These are phyloP conservation scores for Euphorbia lathyris DNA, from an alignment of 345 rosid species.

Conservation along the genomic window DNA sequence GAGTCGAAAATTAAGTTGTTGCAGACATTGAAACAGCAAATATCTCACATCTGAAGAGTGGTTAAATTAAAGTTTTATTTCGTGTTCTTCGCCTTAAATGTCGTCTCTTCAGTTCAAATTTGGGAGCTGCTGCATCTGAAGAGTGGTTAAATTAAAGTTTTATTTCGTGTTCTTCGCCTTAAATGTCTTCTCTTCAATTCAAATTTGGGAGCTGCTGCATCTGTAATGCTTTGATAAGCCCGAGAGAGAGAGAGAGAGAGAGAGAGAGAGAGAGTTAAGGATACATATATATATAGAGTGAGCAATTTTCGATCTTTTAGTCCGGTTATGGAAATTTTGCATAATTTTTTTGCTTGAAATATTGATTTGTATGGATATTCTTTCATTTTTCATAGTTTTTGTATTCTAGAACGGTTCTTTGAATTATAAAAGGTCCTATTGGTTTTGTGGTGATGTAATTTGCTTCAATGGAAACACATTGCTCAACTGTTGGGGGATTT, in stretches of 20 bases:
- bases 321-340: not conserved
- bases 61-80: not conserved
- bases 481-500: no score
- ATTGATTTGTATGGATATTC: not conserved
- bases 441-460: not conserved
- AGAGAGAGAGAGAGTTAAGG: no score
- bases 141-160: not conserved
- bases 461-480: not conserved
- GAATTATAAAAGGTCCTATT: not conserved
- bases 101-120: not conserved
- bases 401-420: not conserved
- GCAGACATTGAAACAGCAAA: constrained; percentile 51
- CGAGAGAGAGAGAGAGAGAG: not conserved
- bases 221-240: constrained; percentile 15
- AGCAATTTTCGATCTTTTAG: not conserved
- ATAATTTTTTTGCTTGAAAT: not conserved
- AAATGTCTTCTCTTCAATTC: not conserved
- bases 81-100: not conserved
- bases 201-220: constrained; percentile 4
- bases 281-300: no score
- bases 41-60: constrained; percentile 44
- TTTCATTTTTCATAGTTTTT: not conserved
- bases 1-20: constrained; percentile 59
- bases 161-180: not conserved
- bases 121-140: constrained; percentile 38